Conservation (phyloP, 192 early-diverging fungal genomes). For the Martensiomyces pterosporus region DNA sequence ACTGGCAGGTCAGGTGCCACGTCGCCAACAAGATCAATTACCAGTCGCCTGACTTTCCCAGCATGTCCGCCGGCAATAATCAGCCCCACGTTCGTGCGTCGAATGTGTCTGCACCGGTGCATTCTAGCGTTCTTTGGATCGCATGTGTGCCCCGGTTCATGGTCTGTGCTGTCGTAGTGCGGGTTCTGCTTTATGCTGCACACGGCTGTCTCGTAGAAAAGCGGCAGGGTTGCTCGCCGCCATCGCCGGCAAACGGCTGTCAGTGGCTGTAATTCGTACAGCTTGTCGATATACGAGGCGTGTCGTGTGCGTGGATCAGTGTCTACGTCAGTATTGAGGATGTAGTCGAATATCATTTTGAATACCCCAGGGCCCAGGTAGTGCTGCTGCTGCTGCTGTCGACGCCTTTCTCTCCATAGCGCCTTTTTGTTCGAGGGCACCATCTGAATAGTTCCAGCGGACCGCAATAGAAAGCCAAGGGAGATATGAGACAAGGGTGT, state of each 20-base stretch:
- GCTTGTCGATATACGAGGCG: conserved; percentile 7
- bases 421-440: no score
- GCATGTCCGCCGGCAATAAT: conserved; percentile 20
- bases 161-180: no score
- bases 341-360: conserved; percentile 14
- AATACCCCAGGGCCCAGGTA: conserved; percentile 13
- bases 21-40: conserved; percentile 26
- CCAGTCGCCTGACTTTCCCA: conserved; percentile 18
- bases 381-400: no score
- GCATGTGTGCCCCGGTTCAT: conserved; percentile 1
- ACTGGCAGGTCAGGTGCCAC: conserved; percentile 14
- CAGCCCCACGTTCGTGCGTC: conserved; percentile 17
- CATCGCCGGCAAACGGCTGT: conserved; percentile 27
- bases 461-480: no score
- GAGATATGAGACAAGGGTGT: no score
- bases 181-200: conserved; percentile 30
- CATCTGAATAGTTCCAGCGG: no score
- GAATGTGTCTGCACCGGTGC: neutral
- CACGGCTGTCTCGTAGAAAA: conserved; percentile 27
- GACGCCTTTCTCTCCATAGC: no score
- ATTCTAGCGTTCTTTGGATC: neutral
- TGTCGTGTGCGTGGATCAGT: neutral
- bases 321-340: conserved; percentile 2
- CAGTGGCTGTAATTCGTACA: conserved; percentile 28
- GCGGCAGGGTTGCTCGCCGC: conserved; percentile 23